Base-by-base conservation (phyloP, 768 basidiomycete genomes). In the Suillus clintonianus region DNA sequence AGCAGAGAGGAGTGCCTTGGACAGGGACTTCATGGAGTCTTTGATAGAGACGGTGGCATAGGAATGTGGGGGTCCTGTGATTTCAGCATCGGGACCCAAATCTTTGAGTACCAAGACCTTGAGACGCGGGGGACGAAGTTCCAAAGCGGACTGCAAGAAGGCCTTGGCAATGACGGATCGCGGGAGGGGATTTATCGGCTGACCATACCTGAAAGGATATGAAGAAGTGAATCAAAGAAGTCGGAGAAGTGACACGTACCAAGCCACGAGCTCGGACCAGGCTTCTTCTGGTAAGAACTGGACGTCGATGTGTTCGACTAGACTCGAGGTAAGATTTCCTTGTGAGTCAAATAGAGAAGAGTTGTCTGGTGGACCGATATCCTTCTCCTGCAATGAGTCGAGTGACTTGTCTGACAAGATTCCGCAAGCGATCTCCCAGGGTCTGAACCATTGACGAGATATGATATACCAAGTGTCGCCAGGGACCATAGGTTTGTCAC, bases 381-480 rank as follows among this genome's bases (percentile, higher is more conserved):
- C 83, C 27, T 83, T 75, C 73, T 91, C 89, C 37, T 81, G 78
- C 37, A 91, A 71, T 2, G 77, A 72, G 19, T 87, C 90, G 19
- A 61, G 22, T 69, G 89, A 82, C 76, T 91, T 93, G 80, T 90
- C 89, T 32, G 80, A 71, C 66, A 86, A 77, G 34, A 90, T 91
- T 0, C 85, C 82, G 70, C 89, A 89, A 13, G 91, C 92, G 69
- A 85, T 86, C 65, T 82, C 77, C 89, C 91, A 96, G 39, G 86
- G 85, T 63, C 83, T 83, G 79, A 84, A 91, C 94, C 94, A 97
- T 24, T 70, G 68, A 56, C 83, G 76, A 24, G 88, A 82, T 34
- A 96, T 81, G 56, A 96, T 77, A 77, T 86, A 94, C 94, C 94
- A 95, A 10, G 82, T 87, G 58, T 94, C 86, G 51, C 90, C 90